A percentile compares a stretch with the other conserved stretches of the same genome.
Evolutionary conservation across 164 flowering plant species (phyloP).

Genomic region (Piper betle): DNA sequence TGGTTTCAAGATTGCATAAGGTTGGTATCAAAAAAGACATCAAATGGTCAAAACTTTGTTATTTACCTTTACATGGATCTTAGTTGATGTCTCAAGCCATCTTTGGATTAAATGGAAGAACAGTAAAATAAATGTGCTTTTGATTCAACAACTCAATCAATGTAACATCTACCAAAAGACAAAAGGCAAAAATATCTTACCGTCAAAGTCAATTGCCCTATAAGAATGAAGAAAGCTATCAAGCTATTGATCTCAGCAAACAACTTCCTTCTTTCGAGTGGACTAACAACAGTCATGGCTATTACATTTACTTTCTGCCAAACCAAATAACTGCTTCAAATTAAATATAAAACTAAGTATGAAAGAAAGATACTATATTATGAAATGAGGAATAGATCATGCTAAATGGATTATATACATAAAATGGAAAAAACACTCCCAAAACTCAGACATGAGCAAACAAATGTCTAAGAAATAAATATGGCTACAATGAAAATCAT

Average conservation of each 20-base stretch:
- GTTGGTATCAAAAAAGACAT: too few species aligned
- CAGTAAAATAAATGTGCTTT: not conserved
- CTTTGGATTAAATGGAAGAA: too few species aligned
- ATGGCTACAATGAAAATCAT: too few species aligned
- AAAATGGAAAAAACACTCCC: too few species aligned
- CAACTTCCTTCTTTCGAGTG: slow-evolving; percentile 65
- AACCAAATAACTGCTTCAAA: not conserved
- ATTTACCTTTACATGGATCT: too few species aligned
- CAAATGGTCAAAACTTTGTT: too few species aligned
- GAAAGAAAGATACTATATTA: not conserved
- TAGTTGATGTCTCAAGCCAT: too few species aligned
- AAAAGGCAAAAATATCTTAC: slow-evolving; percentile 26
- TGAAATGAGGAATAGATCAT: not conserved
- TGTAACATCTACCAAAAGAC: not conserved
- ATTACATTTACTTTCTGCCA: slow-evolving; percentile 86
- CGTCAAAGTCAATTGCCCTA: slow-evolving; percentile 84
- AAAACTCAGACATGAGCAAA: too few species aligned
- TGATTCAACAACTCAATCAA: not conserved
- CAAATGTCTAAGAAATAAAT: too few species aligned
- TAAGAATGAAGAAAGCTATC: slow-evolving; percentile 80
- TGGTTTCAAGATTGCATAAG: too few species aligned
- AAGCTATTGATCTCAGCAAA: slow-evolving; percentile 94
- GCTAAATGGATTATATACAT: not conserved
- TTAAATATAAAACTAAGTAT: not conserved
- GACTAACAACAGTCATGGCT: slow-evolving; percentile 56